Percentiles rank a stretch among this genome's conserved stretches.
These are phyloP conservation scores for Geotrichum australiense DNA, from an alignment of 1,139 yeast genomes.

Conservation along the genomic window DNA sequence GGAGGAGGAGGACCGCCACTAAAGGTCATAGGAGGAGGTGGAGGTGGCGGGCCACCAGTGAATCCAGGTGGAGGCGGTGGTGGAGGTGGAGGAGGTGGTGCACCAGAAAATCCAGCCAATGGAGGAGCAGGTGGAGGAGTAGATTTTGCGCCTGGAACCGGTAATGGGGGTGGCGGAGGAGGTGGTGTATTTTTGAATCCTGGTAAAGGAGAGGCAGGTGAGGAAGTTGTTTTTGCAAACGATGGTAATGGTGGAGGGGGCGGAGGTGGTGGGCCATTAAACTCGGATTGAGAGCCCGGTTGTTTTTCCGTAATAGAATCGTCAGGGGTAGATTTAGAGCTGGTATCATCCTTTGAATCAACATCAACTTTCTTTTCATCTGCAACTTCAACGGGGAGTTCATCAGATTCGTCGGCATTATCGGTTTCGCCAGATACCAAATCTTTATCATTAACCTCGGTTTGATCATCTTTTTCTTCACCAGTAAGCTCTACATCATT, in stretches of 20 bases:
- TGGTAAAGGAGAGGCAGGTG: conserved; percentile 33
- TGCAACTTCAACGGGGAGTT: neutral
- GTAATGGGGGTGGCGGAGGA: conserved; percentile 26
- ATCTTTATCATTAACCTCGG: conserved; percentile 1
- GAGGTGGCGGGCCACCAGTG: conserved; percentile 30
- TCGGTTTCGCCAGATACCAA: neutral
- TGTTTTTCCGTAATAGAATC: neutral
- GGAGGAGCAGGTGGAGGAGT: conserved; percentile 33
- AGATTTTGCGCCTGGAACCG: conserved; percentile 35
- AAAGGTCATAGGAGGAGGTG: conserved; percentile 28
- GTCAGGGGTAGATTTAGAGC: neutral
- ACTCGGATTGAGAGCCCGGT: conserved; percentile 2
- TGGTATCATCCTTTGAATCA: neutral
- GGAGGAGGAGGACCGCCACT: conserved; percentile 20
- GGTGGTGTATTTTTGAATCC: too few relatives aligned
- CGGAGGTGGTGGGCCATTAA: conserved; percentile 27
- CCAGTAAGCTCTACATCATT: neutral
- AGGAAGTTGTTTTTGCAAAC: conserved; percentile 21
- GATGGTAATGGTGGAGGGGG: conserved; percentile 32
- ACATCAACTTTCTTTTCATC: neutral
- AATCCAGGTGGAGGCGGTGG: conserved; percentile 35
- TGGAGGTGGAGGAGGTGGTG: conserved; percentile 30
- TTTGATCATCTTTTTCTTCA: conserved; percentile 1
- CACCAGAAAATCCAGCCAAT: conserved; percentile 20
- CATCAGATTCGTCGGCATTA: neutral